Conservation (phyloP, 2,329 filamentous ascomycete species). For the Xylariaceae sp. region DNA sequence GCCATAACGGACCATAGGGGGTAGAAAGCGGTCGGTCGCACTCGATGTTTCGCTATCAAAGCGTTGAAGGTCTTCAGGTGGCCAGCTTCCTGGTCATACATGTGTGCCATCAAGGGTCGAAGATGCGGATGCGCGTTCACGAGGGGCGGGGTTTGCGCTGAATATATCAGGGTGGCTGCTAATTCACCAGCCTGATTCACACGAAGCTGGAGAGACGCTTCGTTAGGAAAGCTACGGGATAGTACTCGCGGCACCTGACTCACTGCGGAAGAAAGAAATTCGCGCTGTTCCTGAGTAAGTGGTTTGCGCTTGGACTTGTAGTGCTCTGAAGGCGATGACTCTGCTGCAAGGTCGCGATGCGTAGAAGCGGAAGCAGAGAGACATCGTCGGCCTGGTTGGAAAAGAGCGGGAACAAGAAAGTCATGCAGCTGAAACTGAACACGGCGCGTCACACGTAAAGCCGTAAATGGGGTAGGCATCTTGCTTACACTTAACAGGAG, state of each 20-base stretch:
- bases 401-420: constrained; percentile 34
- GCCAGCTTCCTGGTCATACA: constrained; percentile 93
- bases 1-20: constrained; percentile 83
- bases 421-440: constrained; percentile 27
- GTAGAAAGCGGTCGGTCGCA: constrained; percentile 89
- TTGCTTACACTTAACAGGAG: too few species aligned
- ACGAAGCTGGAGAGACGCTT: constrained; percentile 55
- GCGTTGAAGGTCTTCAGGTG: constrained; percentile 84
- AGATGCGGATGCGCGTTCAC: constrained; percentile 79
- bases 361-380: constrained; percentile 15
- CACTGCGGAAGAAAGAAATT: constrained; percentile 72
- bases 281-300: constrained; percentile 64
- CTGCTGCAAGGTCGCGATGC: constrained; percentile 6
- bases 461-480: too few species aligned
- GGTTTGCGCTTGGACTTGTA: constrained; percentile 46
- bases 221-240: not conserved
- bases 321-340: constrained; percentile 21
- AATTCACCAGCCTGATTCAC: constrained; percentile 98
- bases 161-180: constrained; percentile 93
- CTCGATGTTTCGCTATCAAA: constrained; percentile 77
- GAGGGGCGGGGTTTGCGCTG: constrained; percentile 78
- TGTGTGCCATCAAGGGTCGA: constrained; percentile 88
- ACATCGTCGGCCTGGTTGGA: constrained; percentile 17
- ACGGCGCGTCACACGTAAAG: not conserved
- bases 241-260: constrained; percentile 18